phyloP scores from a whole-genome alignment of 2,329 filamentous ascomycete species.

The Diaporthe vexans region DNA sequence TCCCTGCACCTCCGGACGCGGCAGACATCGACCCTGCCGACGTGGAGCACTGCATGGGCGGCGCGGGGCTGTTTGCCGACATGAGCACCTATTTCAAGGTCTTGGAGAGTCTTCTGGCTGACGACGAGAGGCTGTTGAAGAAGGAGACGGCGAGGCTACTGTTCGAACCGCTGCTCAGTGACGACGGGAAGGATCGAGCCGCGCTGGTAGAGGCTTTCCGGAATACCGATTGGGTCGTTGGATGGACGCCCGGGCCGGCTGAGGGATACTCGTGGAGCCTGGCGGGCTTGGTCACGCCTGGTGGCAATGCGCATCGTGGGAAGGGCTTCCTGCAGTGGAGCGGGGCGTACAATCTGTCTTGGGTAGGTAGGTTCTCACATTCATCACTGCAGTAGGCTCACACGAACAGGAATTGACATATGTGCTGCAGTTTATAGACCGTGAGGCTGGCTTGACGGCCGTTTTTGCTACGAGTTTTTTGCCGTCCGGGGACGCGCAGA shows the following conservation, averaged over 20 bases:
- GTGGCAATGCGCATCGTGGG: slow-evolving; percentile 52
- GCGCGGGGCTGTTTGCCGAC: slow-evolving; percentile 58
- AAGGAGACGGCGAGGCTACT: neutral
- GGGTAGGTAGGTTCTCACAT: slow-evolving; percentile 54
- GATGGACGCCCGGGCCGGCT: slow-evolving; percentile 33
- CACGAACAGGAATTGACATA: neutral
- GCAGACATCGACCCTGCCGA: slow-evolving; percentile 47
- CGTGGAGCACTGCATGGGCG: slow-evolving; percentile 54
- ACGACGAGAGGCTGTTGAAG: slow-evolving; percentile 27
- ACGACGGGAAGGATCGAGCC: neutral
- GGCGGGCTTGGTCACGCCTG: slow-evolving; percentile 9
- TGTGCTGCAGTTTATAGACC: slow-evolving; percentile 49
- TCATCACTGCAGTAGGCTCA: neutral
- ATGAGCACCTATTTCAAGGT: slow-evolving; percentile 56
- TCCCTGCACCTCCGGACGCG: slow-evolving; percentile 1
- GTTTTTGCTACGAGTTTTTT: slow-evolving; percentile 55
- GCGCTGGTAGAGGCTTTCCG: neutral
- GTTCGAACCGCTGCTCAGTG: slow-evolving; percentile 4
- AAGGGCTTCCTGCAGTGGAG: slow-evolving; percentile 60
- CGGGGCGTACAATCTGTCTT: slow-evolving; percentile 59
- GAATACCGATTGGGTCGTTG: neutral
- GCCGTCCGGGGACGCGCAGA: slow-evolving; percentile 44
- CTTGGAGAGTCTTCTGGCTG: slow-evolving; percentile 51
- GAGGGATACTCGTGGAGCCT: slow-evolving; percentile 50
- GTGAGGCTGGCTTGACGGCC: slow-evolving; percentile 55